Conservation (phyloP, 306 rosid genomes). For the Cicer pinnatifidum region DNA sequence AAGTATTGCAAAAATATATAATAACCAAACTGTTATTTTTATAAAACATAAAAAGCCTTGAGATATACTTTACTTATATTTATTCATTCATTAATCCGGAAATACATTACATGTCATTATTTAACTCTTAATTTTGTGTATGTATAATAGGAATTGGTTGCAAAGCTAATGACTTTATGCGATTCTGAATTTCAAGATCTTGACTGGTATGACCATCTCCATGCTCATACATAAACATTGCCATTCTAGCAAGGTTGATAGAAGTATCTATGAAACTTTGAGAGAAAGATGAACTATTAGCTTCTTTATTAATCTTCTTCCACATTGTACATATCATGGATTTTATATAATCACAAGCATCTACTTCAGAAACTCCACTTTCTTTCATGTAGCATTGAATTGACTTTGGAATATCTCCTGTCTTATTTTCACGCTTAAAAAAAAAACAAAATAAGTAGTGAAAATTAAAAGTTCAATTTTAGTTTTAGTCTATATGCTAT, state of each 20-base stretch:
- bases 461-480: no score
- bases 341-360: slow-evolving; percentile 35
- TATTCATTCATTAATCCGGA: no score
- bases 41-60: no score
- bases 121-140: not conserved
- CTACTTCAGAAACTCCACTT: slow-evolving; percentile 22
- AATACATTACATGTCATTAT: no score
- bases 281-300: slow-evolving; percentile 9
- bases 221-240: slow-evolving; percentile 20
- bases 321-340: slow-evolving; percentile 7
- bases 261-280: slow-evolving; percentile 17
- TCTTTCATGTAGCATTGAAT: slow-evolving; percentile 48
- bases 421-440: slow-evolving; percentile 1
- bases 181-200: not conserved
- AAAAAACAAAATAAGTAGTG: no score
- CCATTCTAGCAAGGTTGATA: slow-evolving; percentile 23
- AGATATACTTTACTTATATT: no score
- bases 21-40: no score
- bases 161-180: not conserved
- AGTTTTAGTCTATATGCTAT: no score
- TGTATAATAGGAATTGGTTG: not conserved
- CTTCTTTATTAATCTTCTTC: slow-evolving; percentile 24
- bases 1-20: no score
- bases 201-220: slow-evolving; percentile 37
- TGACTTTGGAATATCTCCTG: slow-evolving; percentile 44